Conservation (phyloP, 2,329 filamentous ascomycete species). For the Fusarium incarnatum region DNA sequence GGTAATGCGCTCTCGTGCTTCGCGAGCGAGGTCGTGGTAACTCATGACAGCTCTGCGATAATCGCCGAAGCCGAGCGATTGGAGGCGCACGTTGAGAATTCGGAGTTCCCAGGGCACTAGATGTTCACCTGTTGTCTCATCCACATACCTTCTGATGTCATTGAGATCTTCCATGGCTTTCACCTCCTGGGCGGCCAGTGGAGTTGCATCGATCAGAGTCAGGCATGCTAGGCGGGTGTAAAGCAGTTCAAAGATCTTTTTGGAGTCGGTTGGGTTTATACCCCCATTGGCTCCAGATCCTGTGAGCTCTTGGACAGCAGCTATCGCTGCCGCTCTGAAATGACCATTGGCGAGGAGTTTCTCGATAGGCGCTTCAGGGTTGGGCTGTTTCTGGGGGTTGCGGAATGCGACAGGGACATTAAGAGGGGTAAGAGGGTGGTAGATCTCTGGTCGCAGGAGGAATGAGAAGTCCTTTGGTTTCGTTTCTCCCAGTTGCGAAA, state of each 20-base stretch:
- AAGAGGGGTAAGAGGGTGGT: slow-evolving; percentile 79
- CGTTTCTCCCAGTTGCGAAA: slow-evolving; percentile 48
- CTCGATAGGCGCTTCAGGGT: slow-evolving; percentile 72
- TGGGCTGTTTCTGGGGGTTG: slow-evolving; percentile 72
- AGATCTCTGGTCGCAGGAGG: slow-evolving; percentile 82
- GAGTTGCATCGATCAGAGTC: slow-evolving; percentile 78
- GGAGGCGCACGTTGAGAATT: slow-evolving; percentile 83
- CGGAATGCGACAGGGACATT: slow-evolving; percentile 75
- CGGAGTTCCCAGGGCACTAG: slow-evolving; percentile 90
- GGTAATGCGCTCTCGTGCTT: slow-evolving; percentile 73
- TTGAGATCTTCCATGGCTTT: slow-evolving; percentile 73
- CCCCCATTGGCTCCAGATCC: slow-evolving; percentile 58
- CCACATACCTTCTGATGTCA: slow-evolving; percentile 65
- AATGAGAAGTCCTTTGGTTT: slow-evolving; percentile 78
- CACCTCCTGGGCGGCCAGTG: slow-evolving; percentile 75
- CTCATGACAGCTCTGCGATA: slow-evolving; percentile 86
- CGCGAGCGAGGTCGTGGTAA: slow-evolving; percentile 87
- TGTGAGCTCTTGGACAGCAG: slow-evolving; percentile 71
- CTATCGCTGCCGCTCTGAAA: slow-evolving; percentile 82
- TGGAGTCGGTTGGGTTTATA: slow-evolving; percentile 66
- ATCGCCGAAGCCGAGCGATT: slow-evolving; percentile 88
- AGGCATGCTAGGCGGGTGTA: slow-evolving; percentile 86
- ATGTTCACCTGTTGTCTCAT: slow-evolving; percentile 66
- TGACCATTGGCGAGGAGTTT: slow-evolving; percentile 77
- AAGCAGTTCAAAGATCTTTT: slow-evolving; percentile 78